These are phyloP conservation scores for Nannochloropsis salina DNA, from an alignment of 108 stramenopile genomes.

Conservation along the genomic window DNA sequence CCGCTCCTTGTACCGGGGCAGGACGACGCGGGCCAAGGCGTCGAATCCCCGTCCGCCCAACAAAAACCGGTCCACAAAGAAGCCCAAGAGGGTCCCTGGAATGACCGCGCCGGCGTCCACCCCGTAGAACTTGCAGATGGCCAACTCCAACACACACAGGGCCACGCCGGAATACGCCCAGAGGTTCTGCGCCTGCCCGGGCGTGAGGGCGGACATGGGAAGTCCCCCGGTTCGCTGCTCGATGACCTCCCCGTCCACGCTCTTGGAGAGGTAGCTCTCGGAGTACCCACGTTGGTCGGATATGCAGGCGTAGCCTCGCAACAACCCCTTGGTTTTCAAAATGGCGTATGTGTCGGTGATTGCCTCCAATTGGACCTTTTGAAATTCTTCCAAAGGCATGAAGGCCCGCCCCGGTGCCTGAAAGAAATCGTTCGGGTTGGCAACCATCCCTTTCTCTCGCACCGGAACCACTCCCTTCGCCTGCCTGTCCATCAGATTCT, in stretches of 20 bases:
- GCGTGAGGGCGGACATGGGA: background rate
- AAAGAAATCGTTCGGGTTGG: background rate
- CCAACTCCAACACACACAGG: background rate
- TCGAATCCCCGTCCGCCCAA: background rate
- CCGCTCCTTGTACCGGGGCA: slow-evolving; percentile 55
- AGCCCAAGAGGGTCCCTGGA: background rate
- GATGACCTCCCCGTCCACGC: background rate
- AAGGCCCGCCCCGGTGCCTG: background rate
- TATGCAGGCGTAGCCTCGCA: background rate
- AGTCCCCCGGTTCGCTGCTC: background rate
- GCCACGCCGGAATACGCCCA: background rate
- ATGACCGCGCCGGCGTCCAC: background rate
- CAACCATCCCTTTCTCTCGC: background rate
- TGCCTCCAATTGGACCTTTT: background rate
- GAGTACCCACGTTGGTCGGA: background rate
- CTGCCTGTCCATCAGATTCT: background rate
- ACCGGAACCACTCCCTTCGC: background rate
- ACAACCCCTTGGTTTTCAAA: background rate
- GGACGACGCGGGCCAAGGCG: slow-evolving; percentile 3
- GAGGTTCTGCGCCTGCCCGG: background rate
- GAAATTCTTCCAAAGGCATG: background rate
- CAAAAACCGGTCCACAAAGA: slow-evolving; percentile 10
- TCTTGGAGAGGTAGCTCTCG: slow-evolving; percentile 5
- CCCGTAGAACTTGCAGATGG: background rate
- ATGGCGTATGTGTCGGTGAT: background rate